A percentile compares a stretch with the other conserved stretches of the same genome.
Evolutionary conservation across 805 yeast species (phyloP).

Genomic region (Candida coleopterorum): DNA sequence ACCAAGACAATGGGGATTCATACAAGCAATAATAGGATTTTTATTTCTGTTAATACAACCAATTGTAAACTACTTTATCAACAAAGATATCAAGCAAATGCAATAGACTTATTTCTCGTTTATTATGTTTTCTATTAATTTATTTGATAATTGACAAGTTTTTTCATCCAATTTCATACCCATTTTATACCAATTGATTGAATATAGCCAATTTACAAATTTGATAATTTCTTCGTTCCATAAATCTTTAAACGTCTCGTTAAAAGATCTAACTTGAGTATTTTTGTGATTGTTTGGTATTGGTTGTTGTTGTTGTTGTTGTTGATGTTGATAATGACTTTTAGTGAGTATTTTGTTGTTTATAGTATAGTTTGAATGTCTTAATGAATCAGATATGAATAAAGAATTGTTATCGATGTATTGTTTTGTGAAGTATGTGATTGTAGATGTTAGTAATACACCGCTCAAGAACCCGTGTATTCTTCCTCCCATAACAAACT

Average conservation of each 20-base stretch:
- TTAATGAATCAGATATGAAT: constrained; percentile 43
- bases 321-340: constrained; percentile 40
- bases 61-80: constrained; percentile 46
- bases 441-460: constrained; percentile 56
- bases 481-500: constrained; percentile 34
- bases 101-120: too few relatives aligned
- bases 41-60: constrained; percentile 46
- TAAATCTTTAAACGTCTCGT: constrained; percentile 66
- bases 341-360: constrained; percentile 50
- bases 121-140: constrained; percentile 11
- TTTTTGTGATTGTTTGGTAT: constrained; percentile 32
- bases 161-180: constrained; percentile 33
- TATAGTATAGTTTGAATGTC: constrained; percentile 45
- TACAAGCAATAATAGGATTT: constrained; percentile 37
- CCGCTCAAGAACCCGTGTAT: constrained; percentile 45
- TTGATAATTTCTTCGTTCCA: constrained; percentile 74
- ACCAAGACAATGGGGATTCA: constrained; percentile 56
- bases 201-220: constrained; percentile 60
- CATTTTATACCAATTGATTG: constrained; percentile 44
- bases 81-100: constrained; percentile 41
- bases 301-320: constrained; percentile 40
- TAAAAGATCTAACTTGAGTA: constrained; percentile 30
- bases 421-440: constrained; percentile 57
- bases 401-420: constrained; percentile 47
- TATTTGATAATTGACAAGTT: constrained; percentile 25